phyloP scores from a whole-genome alignment of 2,329 filamentous ascomycete species.

The Paecilomyces variotii region DNA sequence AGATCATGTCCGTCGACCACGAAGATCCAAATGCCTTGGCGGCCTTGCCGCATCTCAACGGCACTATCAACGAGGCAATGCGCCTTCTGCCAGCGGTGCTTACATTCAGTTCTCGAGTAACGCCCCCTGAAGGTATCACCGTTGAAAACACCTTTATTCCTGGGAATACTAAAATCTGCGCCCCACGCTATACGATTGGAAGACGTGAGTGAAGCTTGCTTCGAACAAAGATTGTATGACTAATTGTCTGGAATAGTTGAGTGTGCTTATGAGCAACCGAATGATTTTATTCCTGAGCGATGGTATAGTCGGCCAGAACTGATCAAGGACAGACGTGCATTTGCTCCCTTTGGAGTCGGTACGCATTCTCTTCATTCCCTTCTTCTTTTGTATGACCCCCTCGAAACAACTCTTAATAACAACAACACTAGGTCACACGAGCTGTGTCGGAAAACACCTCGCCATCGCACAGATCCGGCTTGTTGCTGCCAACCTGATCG shows the following conservation, averaged over 20 bases:
- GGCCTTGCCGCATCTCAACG: constrained; percentile 6
- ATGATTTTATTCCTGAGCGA: constrained; percentile 32
- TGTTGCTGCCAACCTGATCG: constrained; percentile 12
- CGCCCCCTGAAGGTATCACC: constrained; percentile 30
- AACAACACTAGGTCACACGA: constrained; percentile 13
- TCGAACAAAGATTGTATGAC: too few species aligned
- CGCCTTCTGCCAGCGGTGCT: constrained; percentile 32
- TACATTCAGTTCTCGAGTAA: constrained; percentile 26
- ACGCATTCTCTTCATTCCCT: too few species aligned
- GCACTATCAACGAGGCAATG: constrained; percentile 34
- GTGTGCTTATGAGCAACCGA: constrained; percentile 15
- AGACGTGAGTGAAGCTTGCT: constrained; percentile 4
- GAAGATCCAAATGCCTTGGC: too few species aligned
- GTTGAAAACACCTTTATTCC: constrained; percentile 29
- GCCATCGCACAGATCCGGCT: constrained; percentile 18
- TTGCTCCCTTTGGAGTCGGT: constrained; percentile 21
- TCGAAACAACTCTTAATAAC: too few species aligned
- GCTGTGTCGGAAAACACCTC: constrained; percentile 22
- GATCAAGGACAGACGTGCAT: constrained; percentile 22
- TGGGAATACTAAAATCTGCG: constrained; percentile 26
- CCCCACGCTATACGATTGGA: constrained; percentile 19
- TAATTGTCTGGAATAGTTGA: background rate
- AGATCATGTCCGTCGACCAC: too few species aligned
- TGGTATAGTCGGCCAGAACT: constrained; percentile 28
- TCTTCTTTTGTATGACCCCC: too few species aligned